Conservation (phyloP, 148 eudicot species). For the Persicaria maculosa region DNA sequence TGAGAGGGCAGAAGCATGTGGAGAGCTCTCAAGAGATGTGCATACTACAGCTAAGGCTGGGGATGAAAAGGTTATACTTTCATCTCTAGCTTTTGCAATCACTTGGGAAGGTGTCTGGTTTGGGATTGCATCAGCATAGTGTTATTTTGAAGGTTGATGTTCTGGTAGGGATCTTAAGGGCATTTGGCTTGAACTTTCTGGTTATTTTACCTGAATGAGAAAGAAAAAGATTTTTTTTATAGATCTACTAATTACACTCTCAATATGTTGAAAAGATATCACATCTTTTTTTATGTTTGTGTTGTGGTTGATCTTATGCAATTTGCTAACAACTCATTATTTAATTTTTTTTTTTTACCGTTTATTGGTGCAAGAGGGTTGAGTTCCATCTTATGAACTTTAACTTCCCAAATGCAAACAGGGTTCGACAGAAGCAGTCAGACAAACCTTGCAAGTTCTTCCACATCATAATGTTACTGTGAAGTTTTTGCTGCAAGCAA, state of each 20-base stretch:
- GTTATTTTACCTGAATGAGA: neutral
- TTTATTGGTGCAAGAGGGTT: neutral
- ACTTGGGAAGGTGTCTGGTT: slow-evolving; percentile 50
- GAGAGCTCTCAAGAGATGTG: slow-evolving; percentile 35
- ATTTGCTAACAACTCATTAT: neutral
- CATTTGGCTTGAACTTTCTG: neutral
- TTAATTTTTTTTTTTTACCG: neutral
- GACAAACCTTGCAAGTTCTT: slow-evolving; percentile 81
- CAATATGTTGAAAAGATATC: neutral
- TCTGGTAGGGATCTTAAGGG: slow-evolving; percentile 41
- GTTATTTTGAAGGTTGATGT: slow-evolving; percentile 86
- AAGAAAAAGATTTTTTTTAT: neutral
- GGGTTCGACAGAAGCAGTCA: slow-evolving; percentile 93
- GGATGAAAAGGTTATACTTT: slow-evolving; percentile 68
- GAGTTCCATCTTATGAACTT: slow-evolving; percentile 1
- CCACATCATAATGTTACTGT: slow-evolving; percentile 86
- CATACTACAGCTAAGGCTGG: slow-evolving; percentile 37
- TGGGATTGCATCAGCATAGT: slow-evolving; percentile 86
- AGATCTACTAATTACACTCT: neutral
- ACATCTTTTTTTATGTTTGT: neutral
- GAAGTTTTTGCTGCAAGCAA: slow-evolving; percentile 82
- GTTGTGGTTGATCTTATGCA: neutral
- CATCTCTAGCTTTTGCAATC: slow-evolving; percentile 92
- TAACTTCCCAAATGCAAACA: slow-evolving; percentile 21
- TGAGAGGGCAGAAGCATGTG: no score